phyloP scores from a whole-genome alignment of 106 monocot genomes.

The Dioscorea alata region DNA sequence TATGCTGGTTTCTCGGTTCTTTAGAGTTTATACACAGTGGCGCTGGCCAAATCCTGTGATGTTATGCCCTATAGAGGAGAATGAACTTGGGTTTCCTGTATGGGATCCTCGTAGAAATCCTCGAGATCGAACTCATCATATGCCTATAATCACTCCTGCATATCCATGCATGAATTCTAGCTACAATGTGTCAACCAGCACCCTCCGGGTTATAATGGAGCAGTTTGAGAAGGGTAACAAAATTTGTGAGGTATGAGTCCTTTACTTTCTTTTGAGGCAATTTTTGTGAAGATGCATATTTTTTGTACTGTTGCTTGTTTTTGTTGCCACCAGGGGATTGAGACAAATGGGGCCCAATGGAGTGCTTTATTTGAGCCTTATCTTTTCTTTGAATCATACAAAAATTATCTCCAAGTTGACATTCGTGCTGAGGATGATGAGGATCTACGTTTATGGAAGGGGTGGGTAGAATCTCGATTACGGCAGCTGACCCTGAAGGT shows the following conservation, averaged over 20 bases:
- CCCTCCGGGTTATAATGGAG: slow-evolving; percentile 91
- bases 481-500: slow-evolving; percentile 94
- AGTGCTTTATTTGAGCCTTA: slow-evolving; percentile 73
- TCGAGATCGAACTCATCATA: slow-evolving; percentile 81
- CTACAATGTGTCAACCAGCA: slow-evolving; percentile 95
- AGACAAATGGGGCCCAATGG: slow-evolving; percentile 69
- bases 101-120: slow-evolving; percentile 97
- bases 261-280: background rate
- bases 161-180: slow-evolving; percentile 99
- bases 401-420: slow-evolving; percentile 93
- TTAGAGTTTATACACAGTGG: slow-evolving; percentile 98
- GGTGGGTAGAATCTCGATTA: slow-evolving; percentile 96
- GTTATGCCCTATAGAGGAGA: slow-evolving; percentile 81
- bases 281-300: background rate
- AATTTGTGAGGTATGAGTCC: slow-evolving; percentile 62
- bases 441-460: slow-evolving; percentile 85
- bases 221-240: slow-evolving; percentile 79
- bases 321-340: slow-evolving; percentile 58
- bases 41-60: slow-evolving; percentile 98
- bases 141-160: slow-evolving; percentile 99
- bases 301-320: background rate
- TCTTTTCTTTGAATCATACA: slow-evolving; percentile 84
- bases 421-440: slow-evolving; percentile 74
- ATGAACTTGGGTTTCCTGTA: slow-evolving; percentile 87
- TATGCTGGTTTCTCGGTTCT: slow-evolving; percentile 93